Conservation (phyloP, 2,329 filamentous ascomycete genomes). For the Phoma sp. region DNA sequence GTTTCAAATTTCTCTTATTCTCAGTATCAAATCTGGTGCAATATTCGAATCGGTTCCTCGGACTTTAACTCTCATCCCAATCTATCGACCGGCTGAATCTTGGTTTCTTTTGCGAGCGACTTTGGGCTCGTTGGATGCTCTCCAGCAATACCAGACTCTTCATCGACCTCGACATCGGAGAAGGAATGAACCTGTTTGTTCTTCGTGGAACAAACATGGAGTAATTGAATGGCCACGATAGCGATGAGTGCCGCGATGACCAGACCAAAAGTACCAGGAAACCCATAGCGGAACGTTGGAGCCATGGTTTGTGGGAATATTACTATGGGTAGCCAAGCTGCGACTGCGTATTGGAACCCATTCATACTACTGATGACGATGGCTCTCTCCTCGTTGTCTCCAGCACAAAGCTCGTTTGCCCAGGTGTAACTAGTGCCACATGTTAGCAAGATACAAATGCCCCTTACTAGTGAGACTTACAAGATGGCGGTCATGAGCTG, state of each 20-base stretch:
- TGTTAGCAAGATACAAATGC: neutral
- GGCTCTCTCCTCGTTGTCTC: conserved; percentile 4
- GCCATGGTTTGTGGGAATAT: conserved; percentile 8
- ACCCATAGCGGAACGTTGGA: conserved; percentile 1
- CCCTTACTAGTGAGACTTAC: neutral
- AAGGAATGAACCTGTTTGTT: neutral
- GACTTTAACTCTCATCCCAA: too few relatives aligned
- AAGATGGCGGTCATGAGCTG: conserved; percentile 10
- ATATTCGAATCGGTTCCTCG: too few relatives aligned
- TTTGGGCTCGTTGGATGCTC: too few relatives aligned
- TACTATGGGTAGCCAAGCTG: conserved; percentile 3
- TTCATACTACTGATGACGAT: conserved; percentile 9
- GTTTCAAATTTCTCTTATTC: too few relatives aligned
- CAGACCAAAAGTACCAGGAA: conserved; percentile 1
- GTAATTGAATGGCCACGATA: neutral
- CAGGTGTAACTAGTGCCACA: neutral
- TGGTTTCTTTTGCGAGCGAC: too few relatives aligned
- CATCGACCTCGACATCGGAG: neutral
- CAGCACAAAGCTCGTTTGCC: conserved; percentile 5
- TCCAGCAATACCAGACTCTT: neutral
- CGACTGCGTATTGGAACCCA: conserved; percentile 3
- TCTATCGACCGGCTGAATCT: too few relatives aligned
- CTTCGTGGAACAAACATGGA: neutral
- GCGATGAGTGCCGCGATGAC: neutral
- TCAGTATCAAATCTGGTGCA: too few relatives aligned